Conservation (phyloP, 106 monocot species). For the Dendrobium officinale region DNA sequence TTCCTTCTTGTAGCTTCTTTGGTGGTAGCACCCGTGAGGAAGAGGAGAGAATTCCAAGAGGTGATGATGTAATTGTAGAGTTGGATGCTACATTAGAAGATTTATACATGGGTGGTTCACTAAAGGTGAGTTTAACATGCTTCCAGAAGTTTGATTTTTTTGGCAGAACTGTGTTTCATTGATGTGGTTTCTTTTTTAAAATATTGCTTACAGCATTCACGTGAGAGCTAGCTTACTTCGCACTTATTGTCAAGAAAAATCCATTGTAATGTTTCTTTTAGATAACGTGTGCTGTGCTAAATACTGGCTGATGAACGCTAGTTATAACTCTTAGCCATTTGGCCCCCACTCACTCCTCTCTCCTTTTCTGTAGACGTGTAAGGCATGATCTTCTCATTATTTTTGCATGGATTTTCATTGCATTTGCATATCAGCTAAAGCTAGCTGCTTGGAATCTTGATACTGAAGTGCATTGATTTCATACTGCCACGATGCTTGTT, state of each 20-base stretch:
- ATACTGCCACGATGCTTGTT: constrained; percentile 6
- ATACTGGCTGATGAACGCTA: neutral
- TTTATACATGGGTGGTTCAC: constrained; percentile 94
- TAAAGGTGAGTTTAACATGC: constrained; percentile 48
- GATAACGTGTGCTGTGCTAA: neutral
- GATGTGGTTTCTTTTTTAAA: neutral
- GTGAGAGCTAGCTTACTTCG: neutral
- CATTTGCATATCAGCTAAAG: neutral
- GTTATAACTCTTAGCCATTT: neutral
- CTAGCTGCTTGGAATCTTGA: neutral
- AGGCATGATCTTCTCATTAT: neutral
- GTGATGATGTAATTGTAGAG: constrained; percentile 93
- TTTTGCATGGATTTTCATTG: neutral
- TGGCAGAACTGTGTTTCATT: neutral
- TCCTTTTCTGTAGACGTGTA: neutral
- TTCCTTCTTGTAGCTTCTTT: constrained; percentile 63
- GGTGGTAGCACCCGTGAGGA: constrained; percentile 64
- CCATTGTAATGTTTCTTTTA: neutral
- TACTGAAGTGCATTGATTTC: neutral
- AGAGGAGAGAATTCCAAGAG: constrained; percentile 81
- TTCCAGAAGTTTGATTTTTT: neutral
- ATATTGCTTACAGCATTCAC: neutral
- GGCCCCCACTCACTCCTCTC: neutral
- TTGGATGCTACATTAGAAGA: constrained; percentile 91
- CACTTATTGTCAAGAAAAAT: neutral